Evolutionary conservation across 2,329 filamentous ascomycete genomes (phyloP).

Genomic region (Fusarium tricinctum): DNA sequence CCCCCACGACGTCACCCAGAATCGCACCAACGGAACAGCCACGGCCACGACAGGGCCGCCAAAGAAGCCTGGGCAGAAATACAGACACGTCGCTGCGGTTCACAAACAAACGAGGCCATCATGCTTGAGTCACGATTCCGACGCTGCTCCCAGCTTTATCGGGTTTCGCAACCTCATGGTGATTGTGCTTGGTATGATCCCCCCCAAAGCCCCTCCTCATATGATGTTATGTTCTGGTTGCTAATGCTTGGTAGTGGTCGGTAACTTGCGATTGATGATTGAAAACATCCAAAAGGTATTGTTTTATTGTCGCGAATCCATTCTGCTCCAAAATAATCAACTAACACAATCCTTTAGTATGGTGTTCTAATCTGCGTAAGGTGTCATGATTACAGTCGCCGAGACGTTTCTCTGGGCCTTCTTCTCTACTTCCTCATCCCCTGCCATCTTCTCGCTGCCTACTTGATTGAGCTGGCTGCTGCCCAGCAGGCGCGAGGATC

Average conservation of each 20-base stretch:
- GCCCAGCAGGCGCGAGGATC: slow-evolving; percentile 81
- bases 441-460: slow-evolving; percentile 90
- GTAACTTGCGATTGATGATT: slow-evolving; percentile 93
- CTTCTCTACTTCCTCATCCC: slow-evolving; percentile 89
- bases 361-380: slow-evolving; percentile 92
- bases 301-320: neutral
- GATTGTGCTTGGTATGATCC: slow-evolving; percentile 80
- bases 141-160: slow-evolving; percentile 82
- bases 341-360: slow-evolving; percentile 71
- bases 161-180: slow-evolving; percentile 98
- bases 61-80: slow-evolving; percentile 66
- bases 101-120: slow-evolving; percentile 81
- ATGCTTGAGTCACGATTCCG: slow-evolving; percentile 86
- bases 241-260: slow-evolving; percentile 74
- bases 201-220: slow-evolving; percentile 25
- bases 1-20: slow-evolving; percentile 47
- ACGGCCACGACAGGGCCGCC: slow-evolving; percentile 41
- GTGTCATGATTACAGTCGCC: slow-evolving; percentile 87
- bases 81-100: slow-evolving; percentile 91
- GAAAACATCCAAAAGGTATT: slow-evolving; percentile 94
- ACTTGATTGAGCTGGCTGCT: slow-evolving; percentile 87
- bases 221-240: slow-evolving; percentile 28
- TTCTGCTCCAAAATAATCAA: neutral
- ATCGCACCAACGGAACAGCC: slow-evolving; percentile 44
- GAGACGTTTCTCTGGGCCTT: slow-evolving; percentile 81